A percentile compares a stretch with the other conserved stretches of the same genome.
phyloP scores from a whole-genome alignment of 805 yeast genomes.

The Metschnikowia proteae region DNA sequence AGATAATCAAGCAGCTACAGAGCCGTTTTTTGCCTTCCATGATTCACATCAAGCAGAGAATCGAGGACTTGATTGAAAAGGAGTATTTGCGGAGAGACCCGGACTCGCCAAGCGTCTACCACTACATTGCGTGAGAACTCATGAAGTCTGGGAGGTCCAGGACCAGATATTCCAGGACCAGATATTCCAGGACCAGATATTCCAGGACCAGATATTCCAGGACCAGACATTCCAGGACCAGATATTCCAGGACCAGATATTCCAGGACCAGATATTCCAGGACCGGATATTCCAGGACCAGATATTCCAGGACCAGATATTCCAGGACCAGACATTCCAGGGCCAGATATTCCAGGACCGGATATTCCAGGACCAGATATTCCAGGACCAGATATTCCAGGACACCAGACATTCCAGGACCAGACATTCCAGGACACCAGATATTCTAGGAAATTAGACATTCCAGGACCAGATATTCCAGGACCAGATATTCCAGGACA shows the following conservation, averaged over 20 bases:
- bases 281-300: no score
- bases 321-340: not conserved
- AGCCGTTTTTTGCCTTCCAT: slow-evolving; percentile 69
- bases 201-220: no score
- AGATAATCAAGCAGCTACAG: slow-evolving; percentile 55
- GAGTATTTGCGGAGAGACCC: slow-evolving; percentile 77
- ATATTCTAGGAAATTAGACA: no score
- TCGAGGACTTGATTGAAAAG: slow-evolving; percentile 72
- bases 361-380: not conserved
- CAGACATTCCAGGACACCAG: not conserved
- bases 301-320: not conserved
- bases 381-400: not conserved
- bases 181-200: no score
- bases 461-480: not conserved
- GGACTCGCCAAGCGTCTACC: slow-evolving; percentile 55
- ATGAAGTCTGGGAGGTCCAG: not conserved
- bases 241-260: not conserved
- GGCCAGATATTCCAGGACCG: no score
- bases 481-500: no score
- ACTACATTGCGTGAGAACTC: slow-evolving; percentile 55
- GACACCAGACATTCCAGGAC: no score
- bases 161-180: not conserved
- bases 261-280: not conserved
- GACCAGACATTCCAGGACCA: not conserved
- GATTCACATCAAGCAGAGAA: slow-evolving; percentile 61